These are phyloP conservation scores for Pisolithus albus DNA, from an alignment of 768 basidiomycete genomes.

Conservation along the genomic window DNA sequence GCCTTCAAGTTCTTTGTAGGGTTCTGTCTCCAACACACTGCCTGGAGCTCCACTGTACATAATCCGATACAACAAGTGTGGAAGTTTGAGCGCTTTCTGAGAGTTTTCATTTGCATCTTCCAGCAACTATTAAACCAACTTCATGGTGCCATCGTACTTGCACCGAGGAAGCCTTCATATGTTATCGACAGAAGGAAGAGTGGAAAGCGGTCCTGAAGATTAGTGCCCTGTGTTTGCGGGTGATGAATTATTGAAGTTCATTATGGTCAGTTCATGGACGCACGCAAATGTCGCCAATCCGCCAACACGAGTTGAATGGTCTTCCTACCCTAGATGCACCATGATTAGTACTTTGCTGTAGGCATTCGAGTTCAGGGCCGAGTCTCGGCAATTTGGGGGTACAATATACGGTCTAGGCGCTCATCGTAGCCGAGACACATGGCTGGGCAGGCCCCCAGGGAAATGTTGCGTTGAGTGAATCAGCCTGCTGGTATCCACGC, in stretches of 20 bases:
- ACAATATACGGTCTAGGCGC: not conserved
- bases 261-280: not conserved
- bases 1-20: too few species aligned
- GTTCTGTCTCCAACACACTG: too few species aligned
- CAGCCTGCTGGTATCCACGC: not conserved
- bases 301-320: constrained; percentile 37
- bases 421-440: not conserved
- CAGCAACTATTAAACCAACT: too few species aligned
- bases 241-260: constrained; percentile 82
- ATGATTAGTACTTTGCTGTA: too few species aligned
- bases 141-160: constrained; percentile 58
- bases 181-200: constrained; percentile 59
- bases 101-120: too few species aligned
- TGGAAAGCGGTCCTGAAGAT: constrained; percentile 91
- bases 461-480: too few species aligned
- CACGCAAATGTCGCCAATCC: constrained; percentile 56
- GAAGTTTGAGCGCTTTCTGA: too few species aligned
- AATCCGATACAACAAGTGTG: too few species aligned
- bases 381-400: not conserved
- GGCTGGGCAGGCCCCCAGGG: too few species aligned
- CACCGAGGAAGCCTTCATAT: not conserved
- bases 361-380: too few species aligned
- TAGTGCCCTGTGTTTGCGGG: constrained; percentile 79
- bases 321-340: too few species aligned
- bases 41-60: too few species aligned